Evolutionary conservation across 495 filamentous ascomycete genomes (phyloP).

Genomic region (Penicillium cataractarum): DNA sequence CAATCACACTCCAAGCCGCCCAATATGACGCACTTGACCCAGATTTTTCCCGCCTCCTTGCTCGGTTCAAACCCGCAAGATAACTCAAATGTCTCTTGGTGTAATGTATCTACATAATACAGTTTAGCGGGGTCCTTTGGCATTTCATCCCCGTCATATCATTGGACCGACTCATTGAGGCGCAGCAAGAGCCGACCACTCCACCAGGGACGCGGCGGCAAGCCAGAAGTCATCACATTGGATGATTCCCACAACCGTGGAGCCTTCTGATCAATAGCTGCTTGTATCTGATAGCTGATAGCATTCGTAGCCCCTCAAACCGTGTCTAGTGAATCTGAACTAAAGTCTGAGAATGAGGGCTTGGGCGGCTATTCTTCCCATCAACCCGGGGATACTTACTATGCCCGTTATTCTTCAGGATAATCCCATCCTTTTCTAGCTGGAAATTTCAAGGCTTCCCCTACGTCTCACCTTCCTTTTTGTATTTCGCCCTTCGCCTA

Average conservation of each 20-base stretch:
- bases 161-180: background rate
- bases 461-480: background rate
- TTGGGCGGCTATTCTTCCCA: constrained; percentile 16
- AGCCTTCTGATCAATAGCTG: background rate
- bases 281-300: background rate
- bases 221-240: constrained; percentile 1
- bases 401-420: no score
- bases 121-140: background rate
- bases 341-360: constrained; percentile 7
- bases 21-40: background rate
- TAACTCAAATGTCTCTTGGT: background rate
- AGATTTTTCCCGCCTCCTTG: background rate
- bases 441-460: background rate
- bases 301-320: background rate
- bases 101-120: background rate
- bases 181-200: background rate
- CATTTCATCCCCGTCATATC: background rate
- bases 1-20: background rate
- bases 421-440: no score
- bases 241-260: background rate
- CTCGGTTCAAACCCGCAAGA: background rate
- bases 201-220: background rate
- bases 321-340: background rate
- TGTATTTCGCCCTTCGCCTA: background rate
- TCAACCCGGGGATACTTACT: no score